Evolutionary conservation across 306 rosid species (phyloP), one percentile per base, ranked within the genome.

Genomic region (Oxytropis ochrocephala): DNA sequence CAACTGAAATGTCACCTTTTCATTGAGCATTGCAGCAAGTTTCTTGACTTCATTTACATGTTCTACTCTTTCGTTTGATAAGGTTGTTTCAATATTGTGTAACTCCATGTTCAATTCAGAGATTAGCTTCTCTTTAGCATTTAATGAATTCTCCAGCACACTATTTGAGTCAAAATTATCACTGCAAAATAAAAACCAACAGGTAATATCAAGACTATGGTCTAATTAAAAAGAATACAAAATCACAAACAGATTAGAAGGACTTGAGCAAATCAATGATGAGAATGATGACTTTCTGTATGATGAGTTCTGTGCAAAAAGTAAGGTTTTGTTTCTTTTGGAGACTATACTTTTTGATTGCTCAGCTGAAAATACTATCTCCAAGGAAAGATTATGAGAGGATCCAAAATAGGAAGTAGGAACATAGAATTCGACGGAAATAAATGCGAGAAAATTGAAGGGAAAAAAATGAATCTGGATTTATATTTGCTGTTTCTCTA

Each of bases 91-190:
- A 73, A 91, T 83, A 71, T 84, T 85, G 84, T 91, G 99, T 52
- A 94, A 96, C 75, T 94, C 99, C 95, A 87, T 80, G 87, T 94
- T 94, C 79, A 94, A 80, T 77, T 94, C 99, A 43, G 97, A 89
- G 57, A 94, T 91, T 70, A 84, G 82, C 85, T 89, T 94, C 84
- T 91, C 99, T 77, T 94, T 94, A 59, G 92, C 95, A 87, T 79
- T 89, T 83, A 94, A 80, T 76, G 97, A 91, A 81, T 85, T 91
- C 84, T 94, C 99, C 58, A 94, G 99, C 56, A 81, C 73, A 41
- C 82, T 91, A 68, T 82, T 85, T 74, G 97, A 84, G 81, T 94
- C 99, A 33, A 79, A 60, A 81, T 77, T 81, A 59, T 88, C 97
- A 75, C 99, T 94, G 90, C 78, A 78, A 83, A 73, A 81, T 58